These are phyloP conservation scores for Elymus sibiricus DNA, from an alignment of 176 grass and related monocot genomes.

Conservation along the genomic window DNA sequence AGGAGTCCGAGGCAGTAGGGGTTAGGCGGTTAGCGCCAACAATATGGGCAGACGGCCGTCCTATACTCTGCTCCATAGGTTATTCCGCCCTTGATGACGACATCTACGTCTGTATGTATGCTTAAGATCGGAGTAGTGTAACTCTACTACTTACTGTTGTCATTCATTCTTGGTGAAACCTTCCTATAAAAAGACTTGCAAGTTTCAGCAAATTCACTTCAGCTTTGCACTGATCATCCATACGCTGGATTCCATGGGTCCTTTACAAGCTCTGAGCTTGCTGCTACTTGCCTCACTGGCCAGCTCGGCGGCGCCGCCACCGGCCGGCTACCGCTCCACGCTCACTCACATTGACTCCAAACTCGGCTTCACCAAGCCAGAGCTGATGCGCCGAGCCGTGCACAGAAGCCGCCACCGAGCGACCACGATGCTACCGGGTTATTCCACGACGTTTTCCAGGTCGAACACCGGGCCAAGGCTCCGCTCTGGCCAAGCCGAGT, in stretches of 20 bases:
- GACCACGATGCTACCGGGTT: not conserved
- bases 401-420: constrained; percentile 2
- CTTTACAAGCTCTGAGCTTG: not conserved
- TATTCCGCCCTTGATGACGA: no score
- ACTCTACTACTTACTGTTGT: no score
- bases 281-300: not conserved
- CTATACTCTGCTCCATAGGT: no score
- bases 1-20: no score
- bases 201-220: not conserved
- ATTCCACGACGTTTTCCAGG: not conserved
- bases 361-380: not conserved
- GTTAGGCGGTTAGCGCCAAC: no score
- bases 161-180: no score
- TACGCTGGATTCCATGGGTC: not conserved
- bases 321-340: not conserved
- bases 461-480: not conserved
- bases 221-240: not conserved
- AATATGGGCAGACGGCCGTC: no score
- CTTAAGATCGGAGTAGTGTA: no score
- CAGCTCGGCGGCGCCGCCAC: not conserved
- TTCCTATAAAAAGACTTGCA: no score
- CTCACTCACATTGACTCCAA: constrained; percentile 13
- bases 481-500: not conserved
- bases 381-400: not conserved
- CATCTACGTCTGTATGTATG: no score